phyloP scores from a whole-genome alignment of 768 basidiomycete species.

The Lentinula sp. region DNA sequence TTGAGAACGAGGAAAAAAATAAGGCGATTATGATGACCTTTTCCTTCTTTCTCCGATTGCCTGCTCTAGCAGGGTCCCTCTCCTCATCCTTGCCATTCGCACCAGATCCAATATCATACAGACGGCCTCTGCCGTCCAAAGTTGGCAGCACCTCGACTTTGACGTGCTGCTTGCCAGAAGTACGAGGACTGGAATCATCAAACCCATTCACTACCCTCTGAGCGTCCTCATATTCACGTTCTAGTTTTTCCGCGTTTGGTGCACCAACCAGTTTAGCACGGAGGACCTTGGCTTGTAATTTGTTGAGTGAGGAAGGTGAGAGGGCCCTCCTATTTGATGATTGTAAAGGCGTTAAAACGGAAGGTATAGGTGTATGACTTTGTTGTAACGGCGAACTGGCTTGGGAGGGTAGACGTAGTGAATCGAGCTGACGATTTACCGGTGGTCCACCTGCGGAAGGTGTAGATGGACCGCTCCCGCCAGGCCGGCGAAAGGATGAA shows the following conservation, averaged over 20 bases:
- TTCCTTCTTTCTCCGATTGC: constrained; percentile 77
- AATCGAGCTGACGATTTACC: constrained; percentile 49
- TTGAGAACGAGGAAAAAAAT: not conserved
- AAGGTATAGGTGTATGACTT: constrained; percentile 81
- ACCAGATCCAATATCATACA: constrained; percentile 91
- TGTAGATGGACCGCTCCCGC: constrained; percentile 42
- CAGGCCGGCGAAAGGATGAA: constrained; percentile 83
- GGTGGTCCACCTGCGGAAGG: constrained; percentile 27
- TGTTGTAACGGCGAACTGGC: constrained; percentile 52
- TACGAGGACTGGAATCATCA: constrained; percentile 25
- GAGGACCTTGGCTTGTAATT: constrained; percentile 87
- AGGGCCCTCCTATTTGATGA: constrained; percentile 38
- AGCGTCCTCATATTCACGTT: constrained; percentile 82
- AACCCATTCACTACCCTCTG: constrained; percentile 41
- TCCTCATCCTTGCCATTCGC: constrained; percentile 52
- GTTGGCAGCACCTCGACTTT: constrained; percentile 86
- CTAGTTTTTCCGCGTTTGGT: constrained; percentile 71
- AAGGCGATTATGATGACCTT: constrained; percentile 34
- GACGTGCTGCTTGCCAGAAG: constrained; percentile 22
- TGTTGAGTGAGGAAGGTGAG: constrained; percentile 81
- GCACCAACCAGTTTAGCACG: constrained; percentile 84
- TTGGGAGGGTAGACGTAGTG: constrained; percentile 57
- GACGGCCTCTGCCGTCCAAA: constrained; percentile 71
- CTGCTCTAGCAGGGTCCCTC: constrained; percentile 59
- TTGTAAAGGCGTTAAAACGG: constrained; percentile 61